Evolutionary conservation across 2,329 filamentous ascomycete genomes (phyloP).

Genomic region (Didymella exigua): DNA sequence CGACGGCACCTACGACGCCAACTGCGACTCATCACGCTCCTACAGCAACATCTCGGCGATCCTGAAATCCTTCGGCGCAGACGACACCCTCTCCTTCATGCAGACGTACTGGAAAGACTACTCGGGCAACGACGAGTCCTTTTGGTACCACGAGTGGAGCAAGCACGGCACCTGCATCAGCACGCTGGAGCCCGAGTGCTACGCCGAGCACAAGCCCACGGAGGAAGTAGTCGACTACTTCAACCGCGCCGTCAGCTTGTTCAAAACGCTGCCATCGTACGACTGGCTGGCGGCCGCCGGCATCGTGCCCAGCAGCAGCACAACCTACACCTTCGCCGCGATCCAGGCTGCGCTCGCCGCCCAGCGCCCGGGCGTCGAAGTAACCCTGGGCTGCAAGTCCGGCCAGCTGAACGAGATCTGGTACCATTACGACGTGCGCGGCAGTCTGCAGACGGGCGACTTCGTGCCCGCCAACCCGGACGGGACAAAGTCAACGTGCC

Average conservation of each 20-base stretch:
- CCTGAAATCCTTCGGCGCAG: constrained; percentile 60
- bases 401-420: constrained; percentile 60
- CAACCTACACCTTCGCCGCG: constrained; percentile 62
- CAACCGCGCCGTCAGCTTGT: constrained; percentile 67
- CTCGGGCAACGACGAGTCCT: constrained; percentile 64
- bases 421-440: constrained; percentile 68
- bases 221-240: constrained; percentile 75
- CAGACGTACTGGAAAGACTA: constrained; percentile 73
- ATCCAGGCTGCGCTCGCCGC: constrained; percentile 65
- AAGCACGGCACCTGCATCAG: constrained; percentile 77
- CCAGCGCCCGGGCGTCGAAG: constrained; percentile 60
- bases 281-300: constrained; percentile 66
- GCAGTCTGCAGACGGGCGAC: constrained; percentile 64
- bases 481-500: constrained; percentile 67
- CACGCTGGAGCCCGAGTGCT: constrained; percentile 69
- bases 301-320: constrained; percentile 60
- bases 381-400: constrained; percentile 63
- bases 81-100: constrained; percentile 69
- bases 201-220: constrained; percentile 60
- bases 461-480: constrained; percentile 65
- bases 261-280: constrained; percentile 70
- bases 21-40: constrained; percentile 65
- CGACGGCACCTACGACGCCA: constrained; percentile 70
- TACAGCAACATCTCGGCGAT: constrained; percentile 71
- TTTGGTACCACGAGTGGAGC: constrained; percentile 75